Percentiles rank a stretch among this genome's conserved stretches.
Conservation (phyloP, 2,329 filamentous ascomycete species). For the Aspergillus felis region DNA sequence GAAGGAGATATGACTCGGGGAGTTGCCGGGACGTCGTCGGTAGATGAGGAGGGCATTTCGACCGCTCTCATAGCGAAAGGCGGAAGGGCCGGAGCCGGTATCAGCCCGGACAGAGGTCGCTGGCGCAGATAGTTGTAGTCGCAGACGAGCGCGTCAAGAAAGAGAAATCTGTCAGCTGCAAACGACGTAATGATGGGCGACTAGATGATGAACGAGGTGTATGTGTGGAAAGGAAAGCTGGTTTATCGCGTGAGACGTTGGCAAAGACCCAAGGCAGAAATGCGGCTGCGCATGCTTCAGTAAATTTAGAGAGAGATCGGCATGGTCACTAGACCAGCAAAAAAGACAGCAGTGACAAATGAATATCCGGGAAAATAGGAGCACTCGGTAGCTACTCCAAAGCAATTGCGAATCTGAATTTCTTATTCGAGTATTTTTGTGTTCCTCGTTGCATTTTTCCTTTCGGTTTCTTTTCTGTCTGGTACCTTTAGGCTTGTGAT, state of each 20-base stretch:
- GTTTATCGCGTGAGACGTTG: conserved; percentile 5
- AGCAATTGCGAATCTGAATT: background rate
- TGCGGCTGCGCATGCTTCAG: conserved; percentile 14
- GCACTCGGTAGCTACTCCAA: background rate
- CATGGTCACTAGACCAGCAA: background rate
- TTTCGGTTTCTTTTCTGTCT: background rate
- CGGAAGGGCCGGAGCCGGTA: conserved; percentile 44
- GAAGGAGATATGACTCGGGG: conserved; percentile 89
- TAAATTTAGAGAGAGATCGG: conserved; percentile 7
- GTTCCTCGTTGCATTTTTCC: background rate
- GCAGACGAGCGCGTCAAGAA: conserved; percentile 21
- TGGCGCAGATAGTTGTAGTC: conserved; percentile 13
- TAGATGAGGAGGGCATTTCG: conserved; percentile 44
- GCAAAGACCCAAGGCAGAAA: conserved; percentile 10
- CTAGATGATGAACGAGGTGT: conserved; percentile 6
- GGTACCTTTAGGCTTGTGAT: background rate
- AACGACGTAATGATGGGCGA: conserved; percentile 36
- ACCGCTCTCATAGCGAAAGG: conserved; percentile 35
- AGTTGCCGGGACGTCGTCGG: conserved; percentile 65
- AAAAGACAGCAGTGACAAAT: background rate
- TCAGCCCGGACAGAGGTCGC: conserved; percentile 24
- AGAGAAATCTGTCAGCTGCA: conserved; percentile 12
- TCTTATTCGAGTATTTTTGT: background rate
- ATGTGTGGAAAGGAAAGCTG: background rate
- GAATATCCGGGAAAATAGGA: background rate